Evolutionary conservation across 2,329 filamentous ascomycete genomes (phyloP), one percentile per base, ranked within the genome.

Genomic region (Talaromyces sp.): DNA sequence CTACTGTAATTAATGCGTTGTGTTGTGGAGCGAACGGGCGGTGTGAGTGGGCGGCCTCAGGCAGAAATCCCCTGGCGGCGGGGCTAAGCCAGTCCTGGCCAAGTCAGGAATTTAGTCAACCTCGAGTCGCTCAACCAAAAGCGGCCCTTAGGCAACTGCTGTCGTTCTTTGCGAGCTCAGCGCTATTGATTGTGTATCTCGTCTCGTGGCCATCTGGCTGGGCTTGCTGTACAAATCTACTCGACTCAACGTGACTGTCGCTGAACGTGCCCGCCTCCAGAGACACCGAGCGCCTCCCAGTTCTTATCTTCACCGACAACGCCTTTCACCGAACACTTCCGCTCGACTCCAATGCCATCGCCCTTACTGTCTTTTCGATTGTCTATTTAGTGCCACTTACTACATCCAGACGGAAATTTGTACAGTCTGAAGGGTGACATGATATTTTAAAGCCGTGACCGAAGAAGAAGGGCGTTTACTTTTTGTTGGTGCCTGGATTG

Each of bases 81-180:
- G 17, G 19, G 21, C 58, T 35, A 29, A 11, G 46, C 46, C 51
- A 21, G 26, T 56, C 54, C 31, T 19, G 53, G 58, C 12, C 46
- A 57, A 56, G 32, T 21, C 32, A 46, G 12, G 29, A 46, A 5
- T 14, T 26, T 52, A 53, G 54, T 35, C 53, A 32, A 53, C 46
- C 48, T 52, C 11, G 26, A 29, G 24, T 27, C 54, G 58, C 32
- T 52, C 54, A 56, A 56, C 58, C 58, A 29, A 53, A 53, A 32
- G 57, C 32, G 26, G 8, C 46, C 43, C 11, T 4, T 29, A 52
- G 48, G 48, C 48, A 52, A 52, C 48, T 52, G 26, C 26, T 5
- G 27, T 52, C 24, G 24, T 52, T 52, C 21, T 7, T 52, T 52
- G 48, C 48, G 48, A 46, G n/a, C 43, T 43, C 32, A 14, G 32